Base-by-base conservation (phyloP, 2,329 filamentous ascomycete genomes). In the Fusarium floridanum region DNA sequence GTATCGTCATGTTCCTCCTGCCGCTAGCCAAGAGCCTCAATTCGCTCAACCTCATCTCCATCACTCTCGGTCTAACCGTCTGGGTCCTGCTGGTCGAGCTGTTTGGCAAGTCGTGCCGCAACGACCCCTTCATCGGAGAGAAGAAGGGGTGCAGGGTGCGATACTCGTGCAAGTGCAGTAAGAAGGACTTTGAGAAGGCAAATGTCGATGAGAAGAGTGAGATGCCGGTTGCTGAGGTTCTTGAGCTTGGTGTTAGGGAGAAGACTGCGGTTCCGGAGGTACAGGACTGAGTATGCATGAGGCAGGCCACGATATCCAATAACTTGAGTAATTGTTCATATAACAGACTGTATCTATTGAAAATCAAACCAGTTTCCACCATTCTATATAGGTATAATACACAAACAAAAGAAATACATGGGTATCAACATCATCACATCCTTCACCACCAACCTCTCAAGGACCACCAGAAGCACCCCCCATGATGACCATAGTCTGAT, bases 1-100 rank as follows among this genome's bases (percentile, higher is more conserved):
- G 87, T 5, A 76, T 89, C 55, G 78, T 90, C 32, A 80, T 92
- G 56, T 84, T 91, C 67, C 86, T 85, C n/a, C 82, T 92, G 0
- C 89, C 91, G 0, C 79, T 88, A 5, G 87, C 87, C 1, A 81
- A 84, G 11, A 73, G 75, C 1, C 82, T 90, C 17, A 84, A 84
- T 39, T 87, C 85, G 3, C 79, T 89, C 17, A 76, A 84, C 16
- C 81, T 90, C 14, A 82, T 90, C 27, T 81, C 83, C 34, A 82
- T 85, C 16, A 86, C 86, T 0, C 84, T 86, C 2, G 82, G 82
- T 0, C 79, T 89, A 22, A 79, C 85, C 0, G 76, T 84, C 16
- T 86, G 85, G 80, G 84, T 88, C 0, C 79, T 89, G 55, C 67
- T 85, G 6, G 69, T 89, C 5, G 88, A 90, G 76, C 75, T 89